Evolutionary conservation across 129 eudicot species (phyloP).

Genomic region (Escallonia rubra): DNA sequence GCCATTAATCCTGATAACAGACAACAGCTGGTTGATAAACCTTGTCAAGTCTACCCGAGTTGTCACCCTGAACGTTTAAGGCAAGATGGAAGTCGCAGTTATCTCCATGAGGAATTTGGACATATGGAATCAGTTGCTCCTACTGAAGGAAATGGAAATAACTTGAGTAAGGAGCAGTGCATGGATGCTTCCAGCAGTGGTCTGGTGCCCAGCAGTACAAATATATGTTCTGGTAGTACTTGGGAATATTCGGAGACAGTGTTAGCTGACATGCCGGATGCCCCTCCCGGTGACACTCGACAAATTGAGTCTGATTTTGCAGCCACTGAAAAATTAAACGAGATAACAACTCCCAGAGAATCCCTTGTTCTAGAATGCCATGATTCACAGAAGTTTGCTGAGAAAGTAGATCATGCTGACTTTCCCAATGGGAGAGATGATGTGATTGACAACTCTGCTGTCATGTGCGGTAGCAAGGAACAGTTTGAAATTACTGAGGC

Average conservation of each 20-base stretch:
- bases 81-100: conserved; percentile 21
- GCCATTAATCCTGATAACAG: conserved; percentile 12
- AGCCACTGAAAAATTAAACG: conserved; percentile 14
- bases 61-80: conserved; percentile 10
- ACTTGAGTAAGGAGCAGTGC: conserved; percentile 12
- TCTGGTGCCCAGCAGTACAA: conserved; percentile 10
- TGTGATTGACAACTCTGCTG: conserved; percentile 13
- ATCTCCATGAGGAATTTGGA: conserved; percentile 14
- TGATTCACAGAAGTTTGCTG: conserved; percentile 15
- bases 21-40: conserved; percentile 16
- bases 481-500: conserved; percentile 38
- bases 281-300: conserved; percentile 19
- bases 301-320: conserved; percentile 22
- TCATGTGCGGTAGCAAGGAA: conserved; percentile 21
- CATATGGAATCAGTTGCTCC: conserved; percentile 14
- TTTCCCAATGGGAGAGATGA: conserved; percentile 21
- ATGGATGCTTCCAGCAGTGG: conserved; percentile 9
- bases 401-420: conserved; percentile 20
- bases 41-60: conserved; percentile 18
- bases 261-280: conserved; percentile 14
- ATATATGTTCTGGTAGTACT: conserved; percentile 6
- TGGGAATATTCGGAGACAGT: conserved; percentile 16
- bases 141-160: conserved; percentile 17
- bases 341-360: conserved; percentile 8
- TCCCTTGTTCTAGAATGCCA: conserved; percentile 23